A percentile compares a stretch with the other conserved stretches of the same genome.
Evolutionary conservation across 495 filamentous ascomycete genomes (phyloP).

Genomic region (Amphirosellinia nigrospora): DNA sequence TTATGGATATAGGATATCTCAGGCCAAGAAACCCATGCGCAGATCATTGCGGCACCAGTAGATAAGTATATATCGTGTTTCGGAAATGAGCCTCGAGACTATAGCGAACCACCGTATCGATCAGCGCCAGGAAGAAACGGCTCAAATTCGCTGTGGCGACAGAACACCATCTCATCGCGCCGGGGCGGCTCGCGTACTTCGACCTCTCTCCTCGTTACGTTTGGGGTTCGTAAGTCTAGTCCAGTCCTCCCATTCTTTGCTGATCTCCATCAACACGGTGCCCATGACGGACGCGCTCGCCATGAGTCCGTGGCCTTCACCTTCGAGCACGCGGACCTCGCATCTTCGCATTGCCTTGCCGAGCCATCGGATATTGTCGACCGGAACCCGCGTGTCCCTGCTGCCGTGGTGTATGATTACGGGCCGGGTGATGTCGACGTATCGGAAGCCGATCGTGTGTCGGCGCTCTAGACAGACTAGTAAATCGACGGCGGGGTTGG

Average conservation of each 20-base stretch:
- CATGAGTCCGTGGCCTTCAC: slow-evolving; percentile 96
- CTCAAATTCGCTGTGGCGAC: no score
- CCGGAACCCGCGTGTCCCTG: slow-evolving; percentile 87
- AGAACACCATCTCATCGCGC: neutral
- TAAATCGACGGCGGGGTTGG: slow-evolving; percentile 93
- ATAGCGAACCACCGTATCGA: neutral
- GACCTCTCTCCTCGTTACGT: slow-evolving; percentile 38
- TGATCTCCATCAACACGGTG: slow-evolving; percentile 89
- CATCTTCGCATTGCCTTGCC: slow-evolving; percentile 91
- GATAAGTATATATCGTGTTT: neutral
- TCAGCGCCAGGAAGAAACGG: neutral
- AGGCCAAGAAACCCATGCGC: neutral
- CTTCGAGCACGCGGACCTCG: slow-evolving; percentile 88
- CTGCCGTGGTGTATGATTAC: slow-evolving; percentile 95
- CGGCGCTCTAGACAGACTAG: slow-evolving; percentile 91
- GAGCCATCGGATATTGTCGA: slow-evolving; percentile 94
- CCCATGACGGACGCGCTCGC: slow-evolving; percentile 93
- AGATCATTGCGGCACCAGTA: neutral
- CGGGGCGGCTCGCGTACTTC: slow-evolving; percentile 32
- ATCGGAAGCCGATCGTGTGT: slow-evolving; percentile 93
- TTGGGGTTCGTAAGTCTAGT: slow-evolving; percentile 55
- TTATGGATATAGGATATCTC: neutral
- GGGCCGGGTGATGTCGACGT: slow-evolving; percentile 89
- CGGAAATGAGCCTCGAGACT: neutral
- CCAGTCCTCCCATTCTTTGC: slow-evolving; percentile 96